A percentile compares a stretch with the other conserved stretches of the same genome.
Evolutionary conservation across 2,329 filamentous ascomycete species (phyloP).

Genomic region (Aspergillus versicolor): DNA sequence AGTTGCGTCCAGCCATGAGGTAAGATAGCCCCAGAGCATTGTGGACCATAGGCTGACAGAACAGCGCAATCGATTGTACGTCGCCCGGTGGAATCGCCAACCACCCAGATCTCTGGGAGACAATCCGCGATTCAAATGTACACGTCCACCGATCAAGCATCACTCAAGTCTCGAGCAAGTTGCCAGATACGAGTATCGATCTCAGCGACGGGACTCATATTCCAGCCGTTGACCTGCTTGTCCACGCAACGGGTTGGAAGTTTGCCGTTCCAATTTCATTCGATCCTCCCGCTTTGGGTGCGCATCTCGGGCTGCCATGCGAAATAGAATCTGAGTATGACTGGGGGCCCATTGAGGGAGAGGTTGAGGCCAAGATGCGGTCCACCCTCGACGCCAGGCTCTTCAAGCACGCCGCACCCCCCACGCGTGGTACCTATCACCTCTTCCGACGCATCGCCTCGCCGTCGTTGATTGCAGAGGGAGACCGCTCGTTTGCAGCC

Average conservation of each 20-base stretch:
- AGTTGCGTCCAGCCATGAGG: slow-evolving; percentile 18
- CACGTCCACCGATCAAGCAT: slow-evolving; percentile 23
- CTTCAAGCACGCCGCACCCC: not conserved
- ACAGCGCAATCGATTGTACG: slow-evolving; percentile 22
- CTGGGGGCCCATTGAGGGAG: slow-evolving; percentile 17
- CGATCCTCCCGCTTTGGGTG: slow-evolving; percentile 13
- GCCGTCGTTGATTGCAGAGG: slow-evolving; percentile 19
- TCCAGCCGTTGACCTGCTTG: slow-evolving; percentile 18
- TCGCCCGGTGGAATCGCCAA: slow-evolving; percentile 25
- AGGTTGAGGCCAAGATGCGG: slow-evolving; percentile 5
- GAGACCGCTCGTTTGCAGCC: slow-evolving; percentile 23
- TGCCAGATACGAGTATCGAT: not conserved
- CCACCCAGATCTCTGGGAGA: slow-evolving; percentile 25
- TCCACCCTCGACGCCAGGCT: not conserved
- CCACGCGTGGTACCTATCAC: slow-evolving; percentile 15
- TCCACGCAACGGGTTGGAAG: slow-evolving; percentile 26
- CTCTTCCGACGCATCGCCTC: slow-evolving; percentile 26
- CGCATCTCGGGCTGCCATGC: slow-evolving; percentile 17
- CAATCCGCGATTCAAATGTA: slow-evolving; percentile 19
- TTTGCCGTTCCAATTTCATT: slow-evolving; percentile 21
- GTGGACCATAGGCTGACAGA: too few relatives aligned
- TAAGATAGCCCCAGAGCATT: not conserved
- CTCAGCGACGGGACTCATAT: slow-evolving; percentile 15
- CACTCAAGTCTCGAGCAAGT: not conserved
- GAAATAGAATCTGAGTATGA: not conserved